Base-by-base conservation (phyloP, 192 early-diverging fungal species). In the Gonapodya prolifera region DNA sequence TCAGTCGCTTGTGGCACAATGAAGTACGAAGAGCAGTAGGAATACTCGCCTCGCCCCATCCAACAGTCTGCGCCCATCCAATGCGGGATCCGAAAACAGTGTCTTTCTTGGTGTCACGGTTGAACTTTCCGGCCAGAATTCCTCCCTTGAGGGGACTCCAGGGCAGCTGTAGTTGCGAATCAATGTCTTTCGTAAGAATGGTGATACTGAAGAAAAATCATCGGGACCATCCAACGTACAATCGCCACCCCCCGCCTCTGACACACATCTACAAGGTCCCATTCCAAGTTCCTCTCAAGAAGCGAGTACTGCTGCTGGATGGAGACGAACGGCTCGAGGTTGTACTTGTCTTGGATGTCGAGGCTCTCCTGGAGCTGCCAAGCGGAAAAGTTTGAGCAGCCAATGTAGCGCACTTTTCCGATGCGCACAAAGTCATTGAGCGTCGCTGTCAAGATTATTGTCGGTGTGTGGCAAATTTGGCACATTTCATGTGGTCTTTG, bases 401-500 rank as follows among this genome's bases (percentile, higher is more conserved):
- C 90, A 16, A 89, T 77, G 80, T 91, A 91, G 0, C 84, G 74
- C 0, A 85, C 89, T 78, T 92, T 91, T 16, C 92, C 92, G 2
- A 82, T 74, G 16, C 85, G 75, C 28, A 92, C 87, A 76, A 90
- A 76, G 75, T 93, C 91, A 70, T 92, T 78, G 1, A 93, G 77
- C 1, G 92, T 87, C 35, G 45, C 45, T 61, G 45, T 61, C 23
- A 61, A 16, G 45, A 61, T 16, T 61, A 23, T 61, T 16, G 23
- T 61, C n/a, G n/a, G n/a, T n/a, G n/a, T n/a, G n/a, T 61, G 8
- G 23, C 45, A 8, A 61, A 16, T 61, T 61, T 61, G 23, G 45
- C 23, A 61, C 45, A 61, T 61, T 61, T 61, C 23, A 8, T 61
- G 8, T 61, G 23, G 45, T 61, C 45, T 23, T 16, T 8, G 8